Evolutionary conservation across 2,329 filamentous ascomycete species (phyloP), one percentile per base, ranked within the genome.

Genomic region (Colletotrichum sp.): DNA sequence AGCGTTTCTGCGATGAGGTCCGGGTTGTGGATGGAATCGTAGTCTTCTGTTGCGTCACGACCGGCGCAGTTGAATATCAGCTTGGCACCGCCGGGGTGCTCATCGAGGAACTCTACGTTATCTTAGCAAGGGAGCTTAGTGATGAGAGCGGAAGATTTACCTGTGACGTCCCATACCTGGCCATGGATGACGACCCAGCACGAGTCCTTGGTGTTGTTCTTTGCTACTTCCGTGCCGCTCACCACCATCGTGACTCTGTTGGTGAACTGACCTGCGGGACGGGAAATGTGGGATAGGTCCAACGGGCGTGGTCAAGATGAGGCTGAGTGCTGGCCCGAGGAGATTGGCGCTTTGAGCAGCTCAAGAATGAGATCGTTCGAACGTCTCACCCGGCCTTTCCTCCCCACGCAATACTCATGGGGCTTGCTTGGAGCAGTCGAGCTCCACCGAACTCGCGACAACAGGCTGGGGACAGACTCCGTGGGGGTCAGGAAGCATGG

Each of bases 21-120:
- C 15, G 78, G 67, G 34, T 81, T 78, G 66, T 85, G 84, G 6
- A 85, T 81, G 2, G 82, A 80, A 34, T 84, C 82, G 59, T 84
- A 85, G 49, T 81, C 82, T 5, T 78, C 78, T 3, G 84, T 85
- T 5, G 83, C 83, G 72, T 85, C 84, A 52, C 79, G 79, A 8
- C 84, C 84, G 5, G 83, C 84, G 34, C 79, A 80, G 24, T 80
- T 80, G 28, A 85, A 79, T 55, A 85, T 83, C 7, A 84, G 80
- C 8, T 78, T 77, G 6, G 80, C 73, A 6, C 84, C 84, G 3
- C 84, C 84, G 1, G 84, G 84, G 18, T 85, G 84, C 30, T 77
- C 71, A 63, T 81, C 77, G 3, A 84, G 63, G 62, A 85, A 84
- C 5, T 82, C 83, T 84, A 24, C n/a, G 13, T 12, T 2, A 4